These are phyloP conservation scores for Vaccinium macrocarpon DNA, from an alignment of 148 eudicot genomes.

Conservation along the genomic window DNA sequence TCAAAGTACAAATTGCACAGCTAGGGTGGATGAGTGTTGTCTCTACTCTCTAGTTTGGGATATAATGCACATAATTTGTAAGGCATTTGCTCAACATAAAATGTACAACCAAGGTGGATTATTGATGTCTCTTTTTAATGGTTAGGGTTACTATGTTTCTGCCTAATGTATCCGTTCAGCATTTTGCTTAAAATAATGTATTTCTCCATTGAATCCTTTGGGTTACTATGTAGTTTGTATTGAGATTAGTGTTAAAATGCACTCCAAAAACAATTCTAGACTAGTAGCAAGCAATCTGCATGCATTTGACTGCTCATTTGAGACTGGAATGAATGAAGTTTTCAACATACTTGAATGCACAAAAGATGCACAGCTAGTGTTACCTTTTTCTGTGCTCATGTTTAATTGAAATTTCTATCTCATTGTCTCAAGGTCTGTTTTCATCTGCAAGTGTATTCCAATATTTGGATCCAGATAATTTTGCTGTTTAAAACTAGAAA, in stretches of 20 bases:
- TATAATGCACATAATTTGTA: neutral
- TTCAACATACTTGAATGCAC: neutral
- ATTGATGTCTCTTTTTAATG: constrained; percentile 45
- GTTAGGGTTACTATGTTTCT: constrained; percentile 27
- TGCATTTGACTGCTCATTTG: neutral
- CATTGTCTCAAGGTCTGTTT: neutral
- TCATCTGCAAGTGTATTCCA: neutral
- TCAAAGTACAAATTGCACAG: constrained; percentile 48
- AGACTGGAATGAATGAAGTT: neutral
- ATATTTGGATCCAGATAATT: neutral
- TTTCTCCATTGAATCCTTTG: neutral
- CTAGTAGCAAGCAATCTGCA: neutral
- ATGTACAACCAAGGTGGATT: neutral
- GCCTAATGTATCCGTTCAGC: neutral
- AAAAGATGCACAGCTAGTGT: neutral
- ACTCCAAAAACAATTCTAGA: neutral
- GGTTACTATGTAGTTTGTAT: neutral
- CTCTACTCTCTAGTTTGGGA: constrained; percentile 39
- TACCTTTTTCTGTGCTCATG: neutral
- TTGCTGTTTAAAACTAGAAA: neutral
- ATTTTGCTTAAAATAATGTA: no score
- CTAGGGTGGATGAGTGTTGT: constrained; percentile 50
- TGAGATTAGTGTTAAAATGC: neutral
- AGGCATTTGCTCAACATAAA: neutral
- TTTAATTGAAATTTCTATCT: no score